These are phyloP conservation scores for Ulota crispa DNA, from an alignment of 225 moss, liverwort and hornwort genomes.

Conservation along the genomic window DNA sequence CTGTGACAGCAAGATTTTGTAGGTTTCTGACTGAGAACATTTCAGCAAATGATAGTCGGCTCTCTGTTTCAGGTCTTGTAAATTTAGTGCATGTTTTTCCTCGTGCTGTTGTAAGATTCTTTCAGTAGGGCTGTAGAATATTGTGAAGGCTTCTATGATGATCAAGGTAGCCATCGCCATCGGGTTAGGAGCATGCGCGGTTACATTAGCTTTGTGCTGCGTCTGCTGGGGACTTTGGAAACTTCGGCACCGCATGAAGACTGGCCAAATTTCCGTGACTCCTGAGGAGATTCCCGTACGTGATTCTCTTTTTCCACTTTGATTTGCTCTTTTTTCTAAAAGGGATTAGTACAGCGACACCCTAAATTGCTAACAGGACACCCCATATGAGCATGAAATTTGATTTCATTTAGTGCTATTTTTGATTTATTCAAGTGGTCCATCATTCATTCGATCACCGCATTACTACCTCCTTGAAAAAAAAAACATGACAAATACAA, in stretches of 20 bases:
- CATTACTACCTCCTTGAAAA: too few species aligned
- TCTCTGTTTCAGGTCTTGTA: background rate
- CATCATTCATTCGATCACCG: too few species aligned
- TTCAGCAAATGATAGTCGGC: slow-evolving; percentile 12
- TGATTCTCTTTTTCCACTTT: background rate
- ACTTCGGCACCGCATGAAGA: slow-evolving; percentile 30
- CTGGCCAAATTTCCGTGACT: slow-evolving; percentile 44
- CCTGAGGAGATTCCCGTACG: slow-evolving; percentile 46
- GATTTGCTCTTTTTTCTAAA: background rate
- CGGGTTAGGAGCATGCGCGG: slow-evolving; percentile 25
- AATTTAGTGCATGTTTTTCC: background rate
- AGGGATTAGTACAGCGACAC: too few species aligned
- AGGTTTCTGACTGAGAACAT: background rate
- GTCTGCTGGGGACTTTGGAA: slow-evolving; percentile 40
- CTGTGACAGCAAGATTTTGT: background rate
- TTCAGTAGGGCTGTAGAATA: background rate
- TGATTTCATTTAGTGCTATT: too few species aligned
- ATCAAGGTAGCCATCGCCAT: slow-evolving; percentile 22
- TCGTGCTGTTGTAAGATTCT: background rate
- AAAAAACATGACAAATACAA: too few species aligned
- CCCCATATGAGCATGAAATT: too few species aligned
- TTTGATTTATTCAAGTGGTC: too few species aligned
- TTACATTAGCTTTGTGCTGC: slow-evolving; percentile 20
- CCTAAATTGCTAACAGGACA: too few species aligned
- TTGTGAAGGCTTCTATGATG: slow-evolving; percentile 13